A percentile compares a stretch with the other conserved stretches of the same genome.
Conservation (phyloP, 2,329 filamentous ascomycete species). For the Myriosclerotinia duriaeana region DNA sequence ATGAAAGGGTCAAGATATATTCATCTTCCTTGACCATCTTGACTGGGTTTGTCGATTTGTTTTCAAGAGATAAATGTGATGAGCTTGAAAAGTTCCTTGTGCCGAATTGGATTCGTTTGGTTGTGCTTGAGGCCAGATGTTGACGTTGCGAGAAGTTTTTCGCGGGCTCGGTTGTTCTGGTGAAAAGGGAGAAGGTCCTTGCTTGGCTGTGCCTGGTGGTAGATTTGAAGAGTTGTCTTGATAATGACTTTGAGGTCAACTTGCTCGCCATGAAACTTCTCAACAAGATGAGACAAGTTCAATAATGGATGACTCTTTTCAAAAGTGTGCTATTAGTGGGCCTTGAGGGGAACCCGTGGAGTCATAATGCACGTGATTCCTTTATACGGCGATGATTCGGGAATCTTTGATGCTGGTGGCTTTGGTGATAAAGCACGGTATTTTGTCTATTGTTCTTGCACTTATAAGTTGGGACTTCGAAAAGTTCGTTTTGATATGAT, state of each 20-base stretch:
- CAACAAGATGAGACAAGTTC: neutral
- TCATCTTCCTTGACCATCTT: slow-evolving; percentile 50
- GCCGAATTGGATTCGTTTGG: neutral
- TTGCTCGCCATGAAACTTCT: slow-evolving; percentile 10
- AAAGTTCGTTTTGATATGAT: no score
- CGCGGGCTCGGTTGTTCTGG: slow-evolving; percentile 7
- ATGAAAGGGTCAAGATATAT: slow-evolving; percentile 73
- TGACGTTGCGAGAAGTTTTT: slow-evolving; percentile 5
- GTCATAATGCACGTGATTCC: slow-evolving; percentile 9
- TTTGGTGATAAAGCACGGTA: neutral
- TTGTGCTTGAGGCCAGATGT: slow-evolving; percentile 7
- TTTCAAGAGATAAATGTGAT: neutral
- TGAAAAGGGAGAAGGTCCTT: slow-evolving; percentile 15
- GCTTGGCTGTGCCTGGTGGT: neutral
- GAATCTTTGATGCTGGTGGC: neutral
- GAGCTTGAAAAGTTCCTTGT: neutral
- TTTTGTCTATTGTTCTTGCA: no score
- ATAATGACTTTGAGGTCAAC: slow-evolving; percentile 4
- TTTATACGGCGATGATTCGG: slow-evolving; percentile 15
- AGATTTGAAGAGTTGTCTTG: neutral
- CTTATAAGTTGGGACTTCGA: no score
- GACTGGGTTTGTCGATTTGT: neutral
- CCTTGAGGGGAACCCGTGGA: neutral
- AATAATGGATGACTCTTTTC: slow-evolving; percentile 11
- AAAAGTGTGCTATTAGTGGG: slow-evolving; percentile 2